Percentiles rank a stretch among this genome's conserved stretches.
Conservation (phyloP, 2,329 filamentous ascomycete genomes). For the Didymella lethalis region DNA sequence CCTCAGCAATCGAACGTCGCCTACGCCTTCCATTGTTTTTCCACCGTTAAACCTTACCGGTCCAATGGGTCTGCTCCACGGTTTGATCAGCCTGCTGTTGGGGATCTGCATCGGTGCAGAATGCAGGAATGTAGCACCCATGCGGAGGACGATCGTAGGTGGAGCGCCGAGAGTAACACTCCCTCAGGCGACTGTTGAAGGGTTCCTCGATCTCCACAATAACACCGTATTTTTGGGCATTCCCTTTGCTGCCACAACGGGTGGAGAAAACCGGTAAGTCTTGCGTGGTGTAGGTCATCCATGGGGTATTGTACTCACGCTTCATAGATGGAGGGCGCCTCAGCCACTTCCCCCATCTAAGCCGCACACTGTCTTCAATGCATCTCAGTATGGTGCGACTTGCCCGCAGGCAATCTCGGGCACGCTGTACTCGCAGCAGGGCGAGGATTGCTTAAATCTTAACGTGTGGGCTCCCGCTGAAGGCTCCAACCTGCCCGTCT, state of each 20-base stretch:
- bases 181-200: conserved; percentile 27
- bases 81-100: conserved; percentile 13
- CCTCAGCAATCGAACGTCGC: conserved; percentile 6
- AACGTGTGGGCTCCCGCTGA: conserved; percentile 35
- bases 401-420: conserved; percentile 37
- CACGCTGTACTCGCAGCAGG: conserved; percentile 31
- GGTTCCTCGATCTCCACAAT: conserved; percentile 29
- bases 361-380: conserved; percentile 25
- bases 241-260: conserved; percentile 36
- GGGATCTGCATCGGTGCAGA: conserved; percentile 14
- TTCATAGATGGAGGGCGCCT: conserved; percentile 32
- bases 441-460: conserved; percentile 53
- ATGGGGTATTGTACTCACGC: background rate
- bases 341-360: conserved; percentile 23
- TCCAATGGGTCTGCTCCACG: conserved; percentile 14
- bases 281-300: no score
- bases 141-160: conserved; percentile 13
- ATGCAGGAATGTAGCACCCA: conserved; percentile 21
- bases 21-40: conserved; percentile 4
- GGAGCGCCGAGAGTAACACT: conserved; percentile 24
- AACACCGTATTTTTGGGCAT: conserved; percentile 37
- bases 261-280: conserved; percentile 33
- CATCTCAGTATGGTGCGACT: conserved; percentile 33
- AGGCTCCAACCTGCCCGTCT: conserved; percentile 38
- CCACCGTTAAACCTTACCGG: conserved; percentile 2